Evolutionary conservation across 2,329 filamentous ascomycete genomes (phyloP).

Genomic region (Colletotrichum orbiculare): DNA sequence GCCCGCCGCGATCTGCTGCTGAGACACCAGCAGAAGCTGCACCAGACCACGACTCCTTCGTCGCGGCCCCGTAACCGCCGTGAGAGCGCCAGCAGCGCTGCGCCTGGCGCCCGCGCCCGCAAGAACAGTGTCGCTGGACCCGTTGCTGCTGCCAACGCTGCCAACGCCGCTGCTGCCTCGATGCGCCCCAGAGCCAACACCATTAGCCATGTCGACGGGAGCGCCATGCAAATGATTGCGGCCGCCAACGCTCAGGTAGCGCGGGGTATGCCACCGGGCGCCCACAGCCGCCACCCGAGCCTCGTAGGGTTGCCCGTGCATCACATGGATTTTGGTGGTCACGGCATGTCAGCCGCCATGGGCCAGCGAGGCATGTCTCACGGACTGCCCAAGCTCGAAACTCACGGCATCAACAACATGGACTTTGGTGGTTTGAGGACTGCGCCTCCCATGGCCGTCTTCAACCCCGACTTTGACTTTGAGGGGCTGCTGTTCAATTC

Average conservation of each 20-base stretch:
- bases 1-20: slow-evolving; percentile 91
- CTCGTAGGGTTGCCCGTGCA: slow-evolving; percentile 74
- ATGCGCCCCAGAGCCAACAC: slow-evolving; percentile 95
- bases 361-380: slow-evolving; percentile 74
- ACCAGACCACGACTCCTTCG: slow-evolving; percentile 90
- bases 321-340: slow-evolving; percentile 68
- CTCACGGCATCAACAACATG: slow-evolving; percentile 70
- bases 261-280: slow-evolving; percentile 57
- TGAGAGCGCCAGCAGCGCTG: slow-evolving; percentile 82
- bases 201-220: slow-evolving; percentile 89
- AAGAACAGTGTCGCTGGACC: slow-evolving; percentile 88
- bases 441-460: slow-evolving; percentile 74
- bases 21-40: slow-evolving; percentile 97
- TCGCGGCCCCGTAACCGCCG: slow-evolving; percentile 87
- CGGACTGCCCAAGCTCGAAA: slow-evolving; percentile 85
- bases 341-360: slow-evolving; percentile 74
- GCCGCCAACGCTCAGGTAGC: slow-evolving; percentile 66
- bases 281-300: slow-evolving; percentile 75
- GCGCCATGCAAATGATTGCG: slow-evolving; percentile 78
- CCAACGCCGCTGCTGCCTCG: slow-evolving; percentile 62
- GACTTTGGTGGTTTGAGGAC: slow-evolving; percentile 81
- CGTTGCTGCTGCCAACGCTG: slow-evolving; percentile 52
- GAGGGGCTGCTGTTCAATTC: slow-evolving; percentile 76
- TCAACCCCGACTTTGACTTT: slow-evolving; percentile 75
- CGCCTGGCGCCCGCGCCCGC: slow-evolving; percentile 78